These are phyloP conservation scores for Chimonanthus salicifolius DNA, from an alignment of 164 flowering plant species.

Conservation along the genomic window DNA sequence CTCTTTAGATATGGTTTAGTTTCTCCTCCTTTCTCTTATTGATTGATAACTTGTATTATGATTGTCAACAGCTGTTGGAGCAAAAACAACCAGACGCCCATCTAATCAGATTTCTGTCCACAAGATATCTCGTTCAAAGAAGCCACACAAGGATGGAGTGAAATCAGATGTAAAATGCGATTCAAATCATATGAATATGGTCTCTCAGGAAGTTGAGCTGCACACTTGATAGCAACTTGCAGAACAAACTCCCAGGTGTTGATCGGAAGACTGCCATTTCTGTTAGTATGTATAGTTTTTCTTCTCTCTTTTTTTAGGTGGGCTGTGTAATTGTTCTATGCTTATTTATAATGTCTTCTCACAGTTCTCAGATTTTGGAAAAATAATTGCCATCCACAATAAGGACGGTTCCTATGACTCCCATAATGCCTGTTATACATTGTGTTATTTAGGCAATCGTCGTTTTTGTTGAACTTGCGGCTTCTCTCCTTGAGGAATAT, in stretches of 20 bases:
- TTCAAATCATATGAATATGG: constrained; percentile 22
- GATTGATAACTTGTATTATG: no score
- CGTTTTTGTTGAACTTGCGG: neutral
- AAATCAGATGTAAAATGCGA: constrained; percentile 20
- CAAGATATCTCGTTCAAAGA: constrained; percentile 27
- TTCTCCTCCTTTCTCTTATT: neutral
- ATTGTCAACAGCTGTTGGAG: constrained; percentile 25
- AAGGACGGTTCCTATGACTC: neutral
- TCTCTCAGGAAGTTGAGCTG: constrained; percentile 15
- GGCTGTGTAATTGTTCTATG: neutral
- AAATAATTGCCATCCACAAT: constrained; percentile 6
- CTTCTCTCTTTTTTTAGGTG: neutral
- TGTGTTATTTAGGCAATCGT: neutral
- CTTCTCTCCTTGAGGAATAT: neutral
- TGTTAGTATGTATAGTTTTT: constrained; percentile 20
- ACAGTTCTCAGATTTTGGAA: constrained; percentile 4
- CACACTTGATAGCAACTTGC: constrained; percentile 3
- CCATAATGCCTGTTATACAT: neutral
- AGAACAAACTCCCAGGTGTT: neutral
- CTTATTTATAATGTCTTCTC: neutral
- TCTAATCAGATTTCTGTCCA: constrained; percentile 23
- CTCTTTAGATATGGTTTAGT: neutral
- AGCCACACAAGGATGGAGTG: constrained; percentile 33
- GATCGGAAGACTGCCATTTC: neutral
- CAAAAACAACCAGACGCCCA: constrained; percentile 26